Base-by-base conservation (phyloP, 768 basidiomycete genomes). In the Hirschioporus abietinus region DNA sequence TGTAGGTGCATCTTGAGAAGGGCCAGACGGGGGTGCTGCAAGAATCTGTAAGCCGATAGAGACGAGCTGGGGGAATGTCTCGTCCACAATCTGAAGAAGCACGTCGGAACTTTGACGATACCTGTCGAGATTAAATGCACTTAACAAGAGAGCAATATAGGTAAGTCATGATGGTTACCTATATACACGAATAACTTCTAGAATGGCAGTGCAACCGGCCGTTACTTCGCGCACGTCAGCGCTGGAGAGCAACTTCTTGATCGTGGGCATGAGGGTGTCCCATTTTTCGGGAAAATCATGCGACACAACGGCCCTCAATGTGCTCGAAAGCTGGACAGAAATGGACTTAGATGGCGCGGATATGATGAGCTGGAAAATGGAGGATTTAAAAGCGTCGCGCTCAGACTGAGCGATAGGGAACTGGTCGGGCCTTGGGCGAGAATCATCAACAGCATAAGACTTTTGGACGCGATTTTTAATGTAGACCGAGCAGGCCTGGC, bases 391-490 rank as follows among this genome's bases (percentile, higher is more conserved):
- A n/a, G 88, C 85, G 66, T 84, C 84, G 64, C 89, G 86, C 77
- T 95, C 95, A 1, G 88, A 83, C 34, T 76, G 72, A 1, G 85
- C 78, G 75, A 96, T 89, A 64, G 86, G 81, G 34, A 76, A 77
- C 60, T 85, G 84, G 73, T 93, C 90, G 0, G 88, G 81, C 34
- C 87, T 84, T 64, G 82, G 75, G 34, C 66, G 66, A 35, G 74
- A 68, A 61, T 76, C 70, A 66, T 88, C 85, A 71, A 86, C 71
- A 68, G 81, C 75, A 74, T 94, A 96, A 23, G 83, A 83, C 6
- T 82, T 81, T 66, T 85, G 83, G 67, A 96, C 86, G 72, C 95
- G 90, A 76, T 96, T 96, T 78, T 96, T 96, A 72, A 96, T 82
- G 85, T 90, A 96, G 24, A 96, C 91, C 17, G 90, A 84, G 70